Evolutionary conservation across 257 asterid species (phyloP).

Genomic region (Parsonsia alboflavescens): DNA sequence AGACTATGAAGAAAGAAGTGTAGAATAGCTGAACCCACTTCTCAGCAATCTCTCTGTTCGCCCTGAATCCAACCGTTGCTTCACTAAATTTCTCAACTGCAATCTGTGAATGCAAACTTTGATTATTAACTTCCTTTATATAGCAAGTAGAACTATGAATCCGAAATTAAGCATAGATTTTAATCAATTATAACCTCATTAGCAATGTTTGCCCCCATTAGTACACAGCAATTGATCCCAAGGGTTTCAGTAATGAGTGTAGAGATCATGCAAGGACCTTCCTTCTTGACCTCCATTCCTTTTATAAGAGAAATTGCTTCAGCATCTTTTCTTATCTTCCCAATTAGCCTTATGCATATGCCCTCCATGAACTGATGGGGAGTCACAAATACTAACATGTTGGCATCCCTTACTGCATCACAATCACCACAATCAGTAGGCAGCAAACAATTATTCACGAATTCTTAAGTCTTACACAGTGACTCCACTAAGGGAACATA

Average conservation of each 20-base stretch:
- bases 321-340: slow-evolving; percentile 55
- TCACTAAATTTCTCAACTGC: slow-evolving; percentile 87
- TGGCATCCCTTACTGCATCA: slow-evolving; percentile 64
- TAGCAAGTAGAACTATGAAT: not conserved
- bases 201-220: slow-evolving; percentile 93
- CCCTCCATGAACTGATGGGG: slow-evolving; percentile 96
- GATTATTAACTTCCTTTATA: too few relatives aligned
- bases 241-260: slow-evolving; percentile 63
- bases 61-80: slow-evolving; percentile 81
- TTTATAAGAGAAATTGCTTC: slow-evolving; percentile 73
- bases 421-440: not conserved
- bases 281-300: slow-evolving; percentile 91
- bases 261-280: slow-evolving; percentile 94
- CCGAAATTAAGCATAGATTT: not conserved
- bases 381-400: slow-evolving; percentile 79
- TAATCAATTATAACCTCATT: slow-evolving; percentile 55
- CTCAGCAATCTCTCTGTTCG: slow-evolving; percentile 57
- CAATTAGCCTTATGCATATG: slow-evolving; percentile 59
- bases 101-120: slow-evolving; percentile 40
- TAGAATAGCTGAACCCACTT: slow-evolving; percentile 85
- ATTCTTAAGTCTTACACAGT: not conserved
- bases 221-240: slow-evolving; percentile 67
- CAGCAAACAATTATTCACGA: not conserved
- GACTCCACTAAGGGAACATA: not conserved
- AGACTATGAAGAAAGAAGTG: slow-evolving; percentile 65